Evolutionary conservation across 345 rosid species (phyloP), one percentile per base, ranked within the genome.

Genomic region (Gossypium herbaceum): DNA sequence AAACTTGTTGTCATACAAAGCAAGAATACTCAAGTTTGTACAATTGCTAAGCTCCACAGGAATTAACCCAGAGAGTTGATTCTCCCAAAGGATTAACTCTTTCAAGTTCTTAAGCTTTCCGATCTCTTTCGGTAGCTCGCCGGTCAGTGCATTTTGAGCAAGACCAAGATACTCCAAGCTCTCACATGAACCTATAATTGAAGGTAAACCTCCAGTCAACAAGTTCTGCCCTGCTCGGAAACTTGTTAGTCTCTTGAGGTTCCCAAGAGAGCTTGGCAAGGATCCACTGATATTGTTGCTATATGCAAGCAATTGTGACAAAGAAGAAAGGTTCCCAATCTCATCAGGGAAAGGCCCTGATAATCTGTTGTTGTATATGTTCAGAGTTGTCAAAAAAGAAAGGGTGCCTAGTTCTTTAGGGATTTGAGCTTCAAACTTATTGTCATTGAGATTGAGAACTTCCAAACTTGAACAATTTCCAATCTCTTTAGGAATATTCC

Each of bases 151-250:
- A 70, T 92, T 94, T 76, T 94, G 98, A 11, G 97, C 98, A 57
- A 94, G 93, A 80, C 98, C 97, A 60, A 94, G 90, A 84, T 83
- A 75, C 76, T 73, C 77, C 84, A 94, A 81, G 76, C 80, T 85
- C 82, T 77, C 77, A 76, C 98, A 94, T 54, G 80, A 85, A 43
- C 92, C 94, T 19, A 92, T 84, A 85, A 85, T 91, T 2, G 88
- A 45, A 44, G 98, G 98, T 59, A 92, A 82, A 77, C 88, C 85
- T 69, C 97, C 98, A 3, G 98, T 85, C 60, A 94, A 84, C 85
- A 88, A 71, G 77, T 94, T 94, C 89, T 94, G 92, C 13, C 97
- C 97, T 10, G 94, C 92, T 67, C 97, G 83, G 61, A 94, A 86
- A 71, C 84, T 78, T 57, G 7, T 85, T 75, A 94, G 82, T 3